A percentile compares a stretch with the other conserved stretches of the same genome.
Conservation (phyloP, 805 yeast genomes). For the Candida boleticola region DNA sequence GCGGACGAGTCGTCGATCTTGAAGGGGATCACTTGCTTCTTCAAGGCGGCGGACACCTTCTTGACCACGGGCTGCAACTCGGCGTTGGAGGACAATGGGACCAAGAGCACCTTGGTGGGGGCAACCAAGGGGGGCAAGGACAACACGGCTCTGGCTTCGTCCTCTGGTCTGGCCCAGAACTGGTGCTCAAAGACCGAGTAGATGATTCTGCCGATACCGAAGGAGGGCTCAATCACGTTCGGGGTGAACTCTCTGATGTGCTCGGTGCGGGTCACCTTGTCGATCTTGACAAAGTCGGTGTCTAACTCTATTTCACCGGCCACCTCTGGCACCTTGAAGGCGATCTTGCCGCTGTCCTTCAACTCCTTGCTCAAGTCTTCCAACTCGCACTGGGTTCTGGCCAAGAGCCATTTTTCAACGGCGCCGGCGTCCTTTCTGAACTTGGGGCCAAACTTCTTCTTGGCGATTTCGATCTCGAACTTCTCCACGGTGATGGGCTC, state of each 20-base stretch:
- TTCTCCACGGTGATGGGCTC: conserved; percentile 81
- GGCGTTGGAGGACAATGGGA: conserved; percentile 85
- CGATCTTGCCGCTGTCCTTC: conserved; percentile 12
- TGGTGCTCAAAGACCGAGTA: conserved; percentile 91
- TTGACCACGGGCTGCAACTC: conserved; percentile 74
- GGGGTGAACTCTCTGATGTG: conserved; percentile 96
- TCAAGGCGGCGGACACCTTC: conserved; percentile 66
- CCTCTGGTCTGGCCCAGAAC: conserved; percentile 92
- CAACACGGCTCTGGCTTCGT: conserved; percentile 78
- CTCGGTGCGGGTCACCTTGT: conserved; percentile 75
- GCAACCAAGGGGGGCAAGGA: conserved; percentile 95
- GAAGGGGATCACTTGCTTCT: conserved; percentile 83
- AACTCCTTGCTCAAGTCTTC: conserved; percentile 75
- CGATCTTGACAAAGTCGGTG: conserved; percentile 67
- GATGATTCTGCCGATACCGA: conserved; percentile 97
- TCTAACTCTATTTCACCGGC: conserved; percentile 70
- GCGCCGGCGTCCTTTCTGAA: conserved; percentile 96
- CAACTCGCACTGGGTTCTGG: conserved; percentile 81
- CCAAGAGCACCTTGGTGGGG: conserved; percentile 94
- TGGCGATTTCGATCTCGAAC: conserved; percentile 82
- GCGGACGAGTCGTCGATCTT: conserved; percentile 97
- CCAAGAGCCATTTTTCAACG: conserved; percentile 75
- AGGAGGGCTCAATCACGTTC: conserved; percentile 97
- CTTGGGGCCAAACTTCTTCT: conserved; percentile 96
- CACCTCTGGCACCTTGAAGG: conserved; percentile 21